Evolutionary conservation across 805 yeast species (phyloP), one percentile per base, ranked within the genome.

Genomic region (Yarrowia osloensis): DNA sequence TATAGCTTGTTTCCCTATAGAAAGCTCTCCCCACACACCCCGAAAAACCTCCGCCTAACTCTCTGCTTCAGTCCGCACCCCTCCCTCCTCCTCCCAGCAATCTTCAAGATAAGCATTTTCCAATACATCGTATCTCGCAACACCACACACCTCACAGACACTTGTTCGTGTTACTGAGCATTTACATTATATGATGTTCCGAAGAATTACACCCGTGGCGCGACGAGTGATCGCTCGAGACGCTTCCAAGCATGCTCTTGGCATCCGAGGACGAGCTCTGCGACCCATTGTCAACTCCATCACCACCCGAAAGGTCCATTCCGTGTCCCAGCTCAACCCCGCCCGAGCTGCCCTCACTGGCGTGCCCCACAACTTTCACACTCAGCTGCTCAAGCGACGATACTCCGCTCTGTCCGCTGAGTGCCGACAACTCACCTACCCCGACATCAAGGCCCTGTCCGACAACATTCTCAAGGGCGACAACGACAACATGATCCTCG

Each of bases 401-500:
- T 57, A 57, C 12, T 57, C 63, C 49, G 47, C 63, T 7, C 49
- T 57, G 15, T 57, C 63, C 5, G 19, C 37, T 7, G 63, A 57
- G 28, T 40, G 49, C 49, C 63, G 63, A 39, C 11, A 57, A n/a
- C 44, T 57, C 28, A 57, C 49, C 37, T 57, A 57, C 63, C 49
- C 63, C 49, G 63, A 57, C 37, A 57, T 89, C 72, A 81, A 82
- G 71, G 75, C 78, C n/a, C 74, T 89, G 26, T 77, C 81, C 21
- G 68, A 76, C 11, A 69, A 77, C 54, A 47, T 50, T n/a, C 28
- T 50, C 49, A 61, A 31, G 42, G 66, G 66, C 40, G 85, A 86
- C 4, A 81, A 79, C 66, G 81, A 85, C 17, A 78, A 80, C 17
- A 78, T 83, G 40, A 81, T 91, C 47, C 78, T 94, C 42, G 87